phyloP scores from a whole-genome alignment of 169 alveolate species.

The Neospora caninum region DNA sequence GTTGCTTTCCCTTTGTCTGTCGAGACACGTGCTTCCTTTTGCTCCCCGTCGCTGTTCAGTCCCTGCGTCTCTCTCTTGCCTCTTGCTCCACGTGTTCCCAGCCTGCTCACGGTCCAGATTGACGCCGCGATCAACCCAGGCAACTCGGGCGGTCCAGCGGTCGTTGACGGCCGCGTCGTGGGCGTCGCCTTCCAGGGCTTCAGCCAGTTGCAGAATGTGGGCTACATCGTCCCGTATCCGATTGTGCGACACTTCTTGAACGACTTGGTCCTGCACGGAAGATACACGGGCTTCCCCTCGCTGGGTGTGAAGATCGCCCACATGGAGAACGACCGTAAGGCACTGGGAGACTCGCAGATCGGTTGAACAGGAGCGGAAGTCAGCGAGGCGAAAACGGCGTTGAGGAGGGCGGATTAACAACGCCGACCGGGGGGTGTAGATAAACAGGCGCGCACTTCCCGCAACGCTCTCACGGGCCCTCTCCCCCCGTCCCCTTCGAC shows the following conservation, averaged over 20 bases:
- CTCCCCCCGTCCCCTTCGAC: too few species aligned
- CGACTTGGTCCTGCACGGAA: constrained; percentile 70
- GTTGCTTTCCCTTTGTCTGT: too few species aligned
- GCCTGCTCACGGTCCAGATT: constrained; percentile 85
- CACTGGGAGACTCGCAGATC: neutral
- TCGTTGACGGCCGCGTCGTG: constrained; percentile 82
- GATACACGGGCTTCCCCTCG: constrained; percentile 82
- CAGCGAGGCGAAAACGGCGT: too few species aligned
- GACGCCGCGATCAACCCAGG: constrained; percentile 93
- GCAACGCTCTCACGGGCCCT: too few species aligned
- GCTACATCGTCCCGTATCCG: constrained; percentile 83
- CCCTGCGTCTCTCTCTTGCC: too few species aligned
- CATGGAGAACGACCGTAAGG: constrained; percentile 75
- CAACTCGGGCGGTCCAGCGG: constrained; percentile 90
- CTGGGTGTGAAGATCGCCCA: constrained; percentile 80
- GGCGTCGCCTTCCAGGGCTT: constrained; percentile 90
- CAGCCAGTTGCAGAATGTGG: constrained; percentile 84
- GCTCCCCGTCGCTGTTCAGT: too few species aligned
- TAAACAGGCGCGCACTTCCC: too few species aligned
- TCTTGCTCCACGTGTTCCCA: neutral
- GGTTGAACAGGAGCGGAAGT: too few species aligned
- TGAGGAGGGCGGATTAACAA: too few species aligned
- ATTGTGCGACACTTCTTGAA: constrained; percentile 78
- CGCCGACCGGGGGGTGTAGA: too few species aligned
- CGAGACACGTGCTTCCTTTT: neutral